These are phyloP conservation scores for Saraca asoca DNA, from an alignment of 331 rosid species.

Conservation along the genomic window DNA sequence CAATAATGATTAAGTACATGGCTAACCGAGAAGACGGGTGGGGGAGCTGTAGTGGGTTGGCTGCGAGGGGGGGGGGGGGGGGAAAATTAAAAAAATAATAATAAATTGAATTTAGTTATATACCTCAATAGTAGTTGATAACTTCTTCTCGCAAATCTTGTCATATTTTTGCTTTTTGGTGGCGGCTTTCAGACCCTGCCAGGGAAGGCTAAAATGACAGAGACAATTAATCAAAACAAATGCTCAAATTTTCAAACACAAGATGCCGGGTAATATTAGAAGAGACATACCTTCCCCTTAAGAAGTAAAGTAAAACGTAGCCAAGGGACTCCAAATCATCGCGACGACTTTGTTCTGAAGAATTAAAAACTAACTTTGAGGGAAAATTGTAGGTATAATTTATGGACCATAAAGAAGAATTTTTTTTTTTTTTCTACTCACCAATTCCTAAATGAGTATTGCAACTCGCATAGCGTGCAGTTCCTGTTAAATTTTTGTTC, in stretches of 20 bases:
- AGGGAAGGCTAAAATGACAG: constrained; percentile 76
- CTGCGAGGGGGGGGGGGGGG: too few relatives aligned
- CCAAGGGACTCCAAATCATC: constrained; percentile 86
- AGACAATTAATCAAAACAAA: constrained; percentile 36
- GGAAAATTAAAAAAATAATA: constrained; percentile 1
- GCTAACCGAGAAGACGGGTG: too few relatives aligned
- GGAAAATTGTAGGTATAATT: constrained; percentile 27
- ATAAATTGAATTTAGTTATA: constrained; percentile 3
- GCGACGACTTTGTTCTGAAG: constrained; percentile 72
- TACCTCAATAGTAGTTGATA: constrained; percentile 80
- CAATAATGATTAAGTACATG: too few relatives aligned
- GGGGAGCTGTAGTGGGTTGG: too few relatives aligned
- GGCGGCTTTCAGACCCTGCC: constrained; percentile 89
- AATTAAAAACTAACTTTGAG: constrained; percentile 34
- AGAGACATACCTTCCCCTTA: constrained; percentile 68
- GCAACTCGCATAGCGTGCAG: constrained; percentile 80
- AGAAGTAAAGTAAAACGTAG: constrained; percentile 68
- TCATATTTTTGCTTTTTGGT: constrained; percentile 80
- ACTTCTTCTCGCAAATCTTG: constrained; percentile 77
- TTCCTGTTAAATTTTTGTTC: constrained; percentile 70
- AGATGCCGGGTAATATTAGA: constrained; percentile 21
- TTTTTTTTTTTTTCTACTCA: constrained; percentile 30
- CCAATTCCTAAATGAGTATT: constrained; percentile 76
- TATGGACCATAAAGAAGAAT: constrained; percentile 12
- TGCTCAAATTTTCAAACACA: constrained; percentile 16